phyloP scores from a whole-genome alignment of 768 basidiomycete species.

The Dictyophora rubrovolvata region DNA sequence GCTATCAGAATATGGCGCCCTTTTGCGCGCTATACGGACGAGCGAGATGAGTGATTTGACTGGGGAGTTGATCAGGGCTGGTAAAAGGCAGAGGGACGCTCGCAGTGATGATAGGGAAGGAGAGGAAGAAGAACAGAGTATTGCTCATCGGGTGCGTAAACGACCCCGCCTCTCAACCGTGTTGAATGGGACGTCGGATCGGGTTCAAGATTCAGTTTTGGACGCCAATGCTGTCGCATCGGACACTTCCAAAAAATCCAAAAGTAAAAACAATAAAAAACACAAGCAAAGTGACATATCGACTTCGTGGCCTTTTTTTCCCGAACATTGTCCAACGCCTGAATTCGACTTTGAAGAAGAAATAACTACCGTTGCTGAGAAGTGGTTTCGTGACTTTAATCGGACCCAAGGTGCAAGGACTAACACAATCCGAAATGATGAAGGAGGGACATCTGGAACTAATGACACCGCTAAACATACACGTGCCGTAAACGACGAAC shows the following conservation, averaged over 20 bases:
- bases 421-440: slow-evolving; percentile 10
- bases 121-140: slow-evolving; percentile 16
- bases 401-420: background rate
- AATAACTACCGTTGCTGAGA: slow-evolving; percentile 37
- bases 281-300: slow-evolving; percentile 33
- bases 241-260: background rate
- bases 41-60: slow-evolving; percentile 48
- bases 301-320: slow-evolving; percentile 69
- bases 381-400: slow-evolving; percentile 19
- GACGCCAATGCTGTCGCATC: background rate
- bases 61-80: slow-evolving; percentile 32
- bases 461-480: slow-evolving; percentile 16
- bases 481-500: slow-evolving; percentile 17
- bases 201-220: background rate
- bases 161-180: no score
- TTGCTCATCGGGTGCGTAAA: background rate
- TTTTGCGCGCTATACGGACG: slow-evolving; percentile 55
- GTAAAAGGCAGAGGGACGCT: slow-evolving; percentile 9
- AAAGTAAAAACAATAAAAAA: slow-evolving; percentile 15
- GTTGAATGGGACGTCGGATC: no score
- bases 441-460: slow-evolving; percentile 8
- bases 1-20: slow-evolving; percentile 54
- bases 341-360: slow-evolving; percentile 69
- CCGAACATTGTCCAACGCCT: slow-evolving; percentile 50
- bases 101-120: slow-evolving; percentile 3